These are phyloP conservation scores for apple (Malus domestica) DNA, from an alignment of 306 rosid genomes.

Conservation along the genomic window ASM211411v1 NC_041803.1:40244001-40244500, in stretches of 20 bases:
- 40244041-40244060: neutral
- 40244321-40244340: neutral
- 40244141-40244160: neutral
- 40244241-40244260: neutral
- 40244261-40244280: neutral
- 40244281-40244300: neutral
- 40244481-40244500: constrained; percentile 54
- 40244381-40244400: constrained; percentile 63
- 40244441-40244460: constrained; percentile 62
- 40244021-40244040: neutral
- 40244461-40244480: constrained; percentile 56
- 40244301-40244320: neutral
- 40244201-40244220: neutral
- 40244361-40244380: constrained; percentile 58
- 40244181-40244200: neutral
- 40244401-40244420: constrained; percentile 30
- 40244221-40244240: neutral
- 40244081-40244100: neutral
- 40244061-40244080: neutral
- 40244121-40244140: neutral
- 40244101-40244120: neutral
- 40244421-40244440: constrained; percentile 48
- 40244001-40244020: neutral
- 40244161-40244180: neutral
- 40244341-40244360: neutral